Evolutionary conservation across 2,329 filamentous ascomycete genomes (phyloP), one percentile per base, ranked within the genome.

Genomic region (Cladosporium halotolerans): DNA sequence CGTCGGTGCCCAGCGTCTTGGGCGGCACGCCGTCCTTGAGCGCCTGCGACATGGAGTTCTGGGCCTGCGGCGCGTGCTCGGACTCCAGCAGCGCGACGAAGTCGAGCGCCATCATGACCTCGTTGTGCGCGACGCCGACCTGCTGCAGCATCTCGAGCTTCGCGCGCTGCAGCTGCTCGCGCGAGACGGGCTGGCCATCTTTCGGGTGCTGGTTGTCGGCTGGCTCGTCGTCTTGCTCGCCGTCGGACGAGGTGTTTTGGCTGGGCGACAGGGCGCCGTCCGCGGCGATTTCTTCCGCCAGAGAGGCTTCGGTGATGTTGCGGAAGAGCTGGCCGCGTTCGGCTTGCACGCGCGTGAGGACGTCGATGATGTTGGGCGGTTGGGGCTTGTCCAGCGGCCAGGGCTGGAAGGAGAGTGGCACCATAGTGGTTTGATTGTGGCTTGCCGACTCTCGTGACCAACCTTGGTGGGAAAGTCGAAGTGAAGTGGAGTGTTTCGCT

Each of bases 291-390:
- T 93, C 85, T 34, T 84, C 80, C 46, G 79, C 79, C 36, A 97
- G 73, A 41, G 82, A 79, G 47, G 83, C 79, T 68, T 95, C 88
- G 46, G 83, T 88, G 58, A 97, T 77, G 61, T 84, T 78, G 55
- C 89, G 85, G 67, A 97, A 95, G 14, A 51, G 32, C 19, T 89
- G 88, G 11, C 88, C 89, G 56, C 87, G 84, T 63, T 95, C 84
- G 41, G 75, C 71, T 61, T 90, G 87, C 64, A 96, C 85, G 60
- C 91, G 89, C 54, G 79, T 75, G 60, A 96, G 89, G 61, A 92
- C 85, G 44, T 86, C 80, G 53, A 80, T 76, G n/a, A 96, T 76
- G 44, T 77, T 79, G 65, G 80, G 81, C 64, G 74, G 76, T 64
- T 73, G 80, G 72, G 75, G 79, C 63, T 72, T 76, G 53, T 60